Base-by-base conservation (phyloP, 1,139 yeast genomes). In the Taphrina wiesneri region DNA sequence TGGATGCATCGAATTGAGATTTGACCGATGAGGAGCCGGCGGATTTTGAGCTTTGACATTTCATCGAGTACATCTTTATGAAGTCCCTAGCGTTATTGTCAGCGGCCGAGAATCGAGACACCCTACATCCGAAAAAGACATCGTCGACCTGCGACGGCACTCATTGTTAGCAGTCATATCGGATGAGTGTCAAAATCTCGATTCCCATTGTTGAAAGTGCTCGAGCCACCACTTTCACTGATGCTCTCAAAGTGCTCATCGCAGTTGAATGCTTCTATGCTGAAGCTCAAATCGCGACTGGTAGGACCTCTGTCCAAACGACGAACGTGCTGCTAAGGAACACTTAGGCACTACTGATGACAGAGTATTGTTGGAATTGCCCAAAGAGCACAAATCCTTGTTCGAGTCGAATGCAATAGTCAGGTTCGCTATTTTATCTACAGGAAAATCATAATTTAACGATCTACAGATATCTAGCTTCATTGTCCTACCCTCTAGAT, bases 371-470 rank as follows among this genome's bases (percentile, higher is more conserved):
- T 52, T 60, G 19, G 54, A 51, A 17, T 17, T 60, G 21, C 52
- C 51, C 26, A 61, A 43, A 28, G 56, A 46, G 26, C 51, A 26
- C 47, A 60, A 54, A 41, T 39, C 62, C 6, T 81, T 91, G 71
- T 78, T 83, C 69, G 96, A 90, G 76, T 83, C 95, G 39, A 90
- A 91, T 75, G 89, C 97, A 26, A 87, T 91, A 68, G 91, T 90
- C 67, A 85, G 87, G 75, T 90, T 84, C 49, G n/a, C 28, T 32
- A 9, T 7, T 32, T 13, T 32, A 9, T 32, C 39, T 7, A 9
- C 39, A 32, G 39, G 9, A 13, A 13, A 32, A 21, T 9, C 49
- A 21, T 6, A 21, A 11, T 11, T 11, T 21, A 11, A 45, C 15
- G 4, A 9, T 17, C 5, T 9, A 6, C 34, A 54, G 63, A 21